These are phyloP conservation scores for Zymoseptoria crescenta DNA, from an alignment of 2,329 filamentous ascomycete species.

Conservation along the genomic window DNA sequence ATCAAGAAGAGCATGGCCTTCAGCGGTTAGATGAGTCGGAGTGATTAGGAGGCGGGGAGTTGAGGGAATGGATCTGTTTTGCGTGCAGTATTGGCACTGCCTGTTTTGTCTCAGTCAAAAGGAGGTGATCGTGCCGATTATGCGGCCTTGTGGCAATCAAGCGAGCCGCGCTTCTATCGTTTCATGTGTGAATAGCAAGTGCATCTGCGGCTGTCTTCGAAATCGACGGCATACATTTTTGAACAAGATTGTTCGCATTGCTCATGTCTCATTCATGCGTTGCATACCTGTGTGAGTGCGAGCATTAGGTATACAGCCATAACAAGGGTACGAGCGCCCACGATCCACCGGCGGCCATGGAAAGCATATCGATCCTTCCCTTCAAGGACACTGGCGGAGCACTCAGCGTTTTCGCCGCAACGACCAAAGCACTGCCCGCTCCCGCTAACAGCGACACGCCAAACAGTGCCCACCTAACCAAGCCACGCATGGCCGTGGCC, in stretches of 20 bases:
- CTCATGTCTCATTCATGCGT: too few species aligned
- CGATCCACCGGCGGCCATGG: too few species aligned
- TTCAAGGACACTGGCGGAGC: too few species aligned
- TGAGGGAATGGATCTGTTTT: neutral
- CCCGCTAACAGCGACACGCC: neutral
- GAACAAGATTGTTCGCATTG: neutral
- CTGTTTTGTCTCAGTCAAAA: neutral
- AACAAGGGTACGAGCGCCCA: too few species aligned
- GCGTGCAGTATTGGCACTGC: neutral
- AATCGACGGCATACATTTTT: neutral
- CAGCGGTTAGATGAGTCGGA: slow-evolving; percentile 12
- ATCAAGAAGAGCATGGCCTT: slow-evolving; percentile 95
- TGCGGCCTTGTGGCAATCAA: neutral
- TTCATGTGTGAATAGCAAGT: neutral
- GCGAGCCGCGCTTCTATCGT: neutral
- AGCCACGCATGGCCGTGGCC: slow-evolving; percentile 1
- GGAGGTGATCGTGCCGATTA: neutral
- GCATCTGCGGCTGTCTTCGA: neutral
- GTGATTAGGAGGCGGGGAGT: neutral
- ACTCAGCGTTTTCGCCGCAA: neutral
- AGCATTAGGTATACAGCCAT: too few species aligned
- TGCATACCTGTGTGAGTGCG: too few species aligned
- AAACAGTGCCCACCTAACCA: slow-evolving; percentile 3
- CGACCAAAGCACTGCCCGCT: too few species aligned
- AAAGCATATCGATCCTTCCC: too few species aligned